Evolutionary conservation across 768 basidiomycete genomes (phyloP), one percentile per base, ranked within the genome.

Genomic region (Neoboletus magnificus): DNA sequence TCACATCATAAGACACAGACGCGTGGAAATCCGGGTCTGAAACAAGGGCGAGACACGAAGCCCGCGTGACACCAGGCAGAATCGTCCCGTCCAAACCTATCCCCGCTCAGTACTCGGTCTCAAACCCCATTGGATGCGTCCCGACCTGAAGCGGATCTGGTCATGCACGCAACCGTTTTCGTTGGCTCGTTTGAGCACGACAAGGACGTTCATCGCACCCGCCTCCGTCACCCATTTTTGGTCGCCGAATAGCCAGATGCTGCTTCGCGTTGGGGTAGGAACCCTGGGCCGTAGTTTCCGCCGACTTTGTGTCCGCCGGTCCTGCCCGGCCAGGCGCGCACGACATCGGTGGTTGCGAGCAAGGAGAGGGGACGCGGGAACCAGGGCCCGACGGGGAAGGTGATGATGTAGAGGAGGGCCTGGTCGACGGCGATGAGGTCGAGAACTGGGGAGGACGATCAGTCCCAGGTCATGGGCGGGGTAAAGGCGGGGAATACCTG

Each of bases 1-100:
- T 20, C 18, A 15, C 3, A 4, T 22, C 30, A 5, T 13, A 52
- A 4, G 65, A 51, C 44, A 50, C 5, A 4, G 50, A 50, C 30
- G 53, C 40, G 39, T 20, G 77, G 46, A 78, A 79, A 0, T 76
- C 73, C 59, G 91, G 90, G 10, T 83, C 85, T 16, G 82, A 74
- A 5, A 83, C 81, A 42, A 98, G 85, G 0, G 77, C 64, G 37
- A 97, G 80, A 41, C 91, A 85, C 27, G 91, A 93, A 64, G 89
- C 88, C 58, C 95, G 85, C 8, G 94, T 97, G 25, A 98, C 84
- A 43, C 95, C 93, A 2, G 94, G 93, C 2, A 98, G 82, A 64
- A 98, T 92, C 73, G 91, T 88, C 48, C 94, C 93, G 67, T 90
- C 93, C 55, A 83, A 69, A n/a, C 76, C 53, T 37, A 36, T 36